These are phyloP conservation scores for Lecanicillium sp. DNA, from an alignment of 2,329 filamentous ascomycete genomes.

Conservation along the genomic window DNA sequence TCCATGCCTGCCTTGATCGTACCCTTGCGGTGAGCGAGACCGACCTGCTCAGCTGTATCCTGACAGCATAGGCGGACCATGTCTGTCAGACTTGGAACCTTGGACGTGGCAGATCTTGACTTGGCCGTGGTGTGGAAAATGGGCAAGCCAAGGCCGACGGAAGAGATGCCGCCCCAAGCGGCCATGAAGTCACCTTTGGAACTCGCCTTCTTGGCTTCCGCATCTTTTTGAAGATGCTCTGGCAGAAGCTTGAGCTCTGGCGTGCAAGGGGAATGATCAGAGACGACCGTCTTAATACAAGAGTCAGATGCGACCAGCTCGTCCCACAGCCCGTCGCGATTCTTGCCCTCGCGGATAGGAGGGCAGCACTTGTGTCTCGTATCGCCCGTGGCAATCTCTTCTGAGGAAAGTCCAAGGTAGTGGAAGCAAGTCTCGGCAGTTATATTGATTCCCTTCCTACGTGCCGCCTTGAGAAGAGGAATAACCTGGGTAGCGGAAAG, in stretches of 20 bases:
- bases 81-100: conserved; percentile 54
- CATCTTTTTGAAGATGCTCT: conserved; percentile 39
- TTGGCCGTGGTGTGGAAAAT: conserved; percentile 77
- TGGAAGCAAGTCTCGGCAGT: conserved; percentile 95
- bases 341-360: conserved; percentile 72
- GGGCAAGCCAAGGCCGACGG: conserved; percentile 82
- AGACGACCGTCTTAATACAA: conserved; percentile 86
- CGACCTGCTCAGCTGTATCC: conserved; percentile 84
- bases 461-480: conserved; percentile 67
- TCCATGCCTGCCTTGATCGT: conserved; percentile 72
- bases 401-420: conserved; percentile 77
- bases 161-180: conserved; percentile 94
- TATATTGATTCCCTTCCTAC: conserved; percentile 68
- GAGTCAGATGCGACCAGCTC: conserved; percentile 65
- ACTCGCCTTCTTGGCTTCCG: conserved; percentile 25
- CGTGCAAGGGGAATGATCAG: conserved; percentile 93
- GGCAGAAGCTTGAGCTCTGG: conserved; percentile 88
- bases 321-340: conserved; percentile 80
- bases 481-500: conserved; percentile 85
- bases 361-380: conserved; percentile 94
- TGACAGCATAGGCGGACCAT: conserved; percentile 78
- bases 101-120: conserved; percentile 44
- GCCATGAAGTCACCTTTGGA: conserved; percentile 80
- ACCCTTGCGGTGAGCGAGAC: conserved; percentile 72
- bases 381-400: conserved; percentile 75